Evolutionary conservation across 192 early-diverging fungal species (phyloP).

Genomic region (Kickxella alabastrina): DNA sequence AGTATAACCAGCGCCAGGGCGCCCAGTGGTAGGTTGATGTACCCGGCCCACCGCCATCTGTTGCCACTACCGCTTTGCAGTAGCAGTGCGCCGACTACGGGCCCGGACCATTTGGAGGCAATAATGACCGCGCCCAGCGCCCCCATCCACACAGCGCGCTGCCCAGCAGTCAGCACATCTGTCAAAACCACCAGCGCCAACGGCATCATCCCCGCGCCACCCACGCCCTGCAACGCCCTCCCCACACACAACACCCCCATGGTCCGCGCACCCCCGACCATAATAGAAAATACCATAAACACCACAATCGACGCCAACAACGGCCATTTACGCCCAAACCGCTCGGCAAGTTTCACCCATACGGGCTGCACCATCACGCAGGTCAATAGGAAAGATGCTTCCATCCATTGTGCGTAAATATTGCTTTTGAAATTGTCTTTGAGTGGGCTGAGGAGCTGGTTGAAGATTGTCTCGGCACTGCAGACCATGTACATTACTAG

Average conservation of each 20-base stretch:
- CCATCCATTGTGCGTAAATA: conserved; percentile 76
- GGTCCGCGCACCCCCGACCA: conserved; percentile 38
- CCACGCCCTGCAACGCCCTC: conserved; percentile 69
- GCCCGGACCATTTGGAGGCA: conserved; percentile 63
- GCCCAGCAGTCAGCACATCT: conserved; percentile 64
- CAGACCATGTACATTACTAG: conserved; percentile 68
- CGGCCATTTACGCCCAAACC: conserved; percentile 53
- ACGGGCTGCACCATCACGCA: conserved; percentile 68
- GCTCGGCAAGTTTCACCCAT: conserved; percentile 84
- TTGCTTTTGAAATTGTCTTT: conserved; percentile 63
- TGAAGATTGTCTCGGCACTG: conserved; percentile 78
- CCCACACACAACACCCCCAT: conserved; percentile 60
- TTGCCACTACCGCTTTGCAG: conserved; percentile 49
- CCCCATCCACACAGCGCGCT: conserved; percentile 71
- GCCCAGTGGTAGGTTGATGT: conserved; percentile 72
- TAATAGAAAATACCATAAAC: conserved; percentile 49
- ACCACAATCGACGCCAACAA: conserved; percentile 35
- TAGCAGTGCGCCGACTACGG: conserved; percentile 65
- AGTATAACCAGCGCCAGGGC: conserved; percentile 54
- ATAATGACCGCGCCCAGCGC: conserved; percentile 60
- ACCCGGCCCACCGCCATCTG: conserved; percentile 73
- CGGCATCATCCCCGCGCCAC: conserved; percentile 64
- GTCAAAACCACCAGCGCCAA: conserved; percentile 68
- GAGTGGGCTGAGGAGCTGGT: conserved; percentile 71
- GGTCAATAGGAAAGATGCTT: conserved; percentile 65